Base-by-base conservation (phyloP, 208 protist genomes). In the Crithidia bombi region DNA sequence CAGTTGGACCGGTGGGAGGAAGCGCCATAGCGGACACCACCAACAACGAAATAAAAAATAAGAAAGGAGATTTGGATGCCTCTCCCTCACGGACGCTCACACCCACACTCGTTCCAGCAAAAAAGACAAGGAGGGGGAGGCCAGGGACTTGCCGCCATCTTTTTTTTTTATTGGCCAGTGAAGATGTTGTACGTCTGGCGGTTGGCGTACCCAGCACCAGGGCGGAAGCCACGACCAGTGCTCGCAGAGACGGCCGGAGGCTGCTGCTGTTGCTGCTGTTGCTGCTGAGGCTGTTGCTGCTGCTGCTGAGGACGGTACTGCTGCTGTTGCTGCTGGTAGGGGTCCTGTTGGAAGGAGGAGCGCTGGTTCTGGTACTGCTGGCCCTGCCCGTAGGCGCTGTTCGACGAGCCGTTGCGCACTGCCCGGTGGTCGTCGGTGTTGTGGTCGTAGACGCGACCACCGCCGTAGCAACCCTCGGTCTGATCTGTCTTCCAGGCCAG, bases 181-280 rank as follows among this genome's bases (percentile, higher is more conserved):
- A 95, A 92, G 46, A 95, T 90, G 59, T 95, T 95, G 69, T 93
- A 95, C 23, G 90, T 95, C 72, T 92, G 86, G 17, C 75, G 72
- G 80, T 92, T 95, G 21, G 90, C 90, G 55, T 91, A 81, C 12
- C 87, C 90, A 7, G 85, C 79, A 50, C 90, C 86, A 0, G 83
- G 90, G 21, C 90, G 86, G 51, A 87, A 79, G 19, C 75, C 74
- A 17, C 87, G 81, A n/a, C 81, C 75, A 0, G 85, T 86, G 46
- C 80, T 82, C 32, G 70, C 66, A 4, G 78, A 80, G 19, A 66
- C 56, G 3, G 47, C 47, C 32, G 46, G 49, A n/a, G 41, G 28
- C 10, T 59, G 43, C 49, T 23, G 36, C 32, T 66, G 25, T 36
- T 46, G 49, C 15, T 59, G 30, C 39, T 26, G 41, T 4, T 66